These are phyloP conservation scores for Agaricus bisporus DNA, from an alignment of 768 basidiomycete genomes.

Conservation along the genomic window DNA sequence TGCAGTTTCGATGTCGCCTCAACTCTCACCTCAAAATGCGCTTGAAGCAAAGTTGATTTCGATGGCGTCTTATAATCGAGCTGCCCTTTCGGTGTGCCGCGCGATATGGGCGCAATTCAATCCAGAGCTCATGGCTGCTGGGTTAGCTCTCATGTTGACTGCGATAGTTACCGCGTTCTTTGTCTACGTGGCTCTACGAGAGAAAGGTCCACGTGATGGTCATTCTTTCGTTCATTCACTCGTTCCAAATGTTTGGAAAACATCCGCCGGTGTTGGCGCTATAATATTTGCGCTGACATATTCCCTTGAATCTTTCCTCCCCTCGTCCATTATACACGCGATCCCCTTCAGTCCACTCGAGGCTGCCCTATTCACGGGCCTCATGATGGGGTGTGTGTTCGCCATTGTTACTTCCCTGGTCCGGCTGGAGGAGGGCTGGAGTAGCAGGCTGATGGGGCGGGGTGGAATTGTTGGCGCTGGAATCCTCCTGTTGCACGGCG, in stretches of 20 bases:
- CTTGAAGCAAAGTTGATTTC: conserved; percentile 30
- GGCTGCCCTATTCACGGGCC: neutral
- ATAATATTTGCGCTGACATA: neutral
- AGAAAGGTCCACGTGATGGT: neutral
- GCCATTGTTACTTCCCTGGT: neutral
- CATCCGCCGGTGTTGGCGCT: neutral
- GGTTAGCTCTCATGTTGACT: conserved; percentile 55
- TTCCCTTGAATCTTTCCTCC: neutral
- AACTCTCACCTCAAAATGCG: conserved; percentile 16
- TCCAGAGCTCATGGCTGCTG: conserved; percentile 65
- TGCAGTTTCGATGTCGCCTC: conserved; percentile 36
- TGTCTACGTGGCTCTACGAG: conserved; percentile 41
- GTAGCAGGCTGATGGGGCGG: conserved; percentile 29
- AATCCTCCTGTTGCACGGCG: conserved; percentile 59
- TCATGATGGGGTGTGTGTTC: conserved; percentile 4
- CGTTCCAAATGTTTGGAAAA: neutral
- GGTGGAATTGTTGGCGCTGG: conserved; percentile 38
- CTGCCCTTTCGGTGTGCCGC: conserved; percentile 67
- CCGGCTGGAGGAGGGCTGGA: neutral
- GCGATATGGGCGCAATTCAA: conserved; percentile 96
- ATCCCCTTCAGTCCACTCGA: neutral
- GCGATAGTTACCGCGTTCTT: conserved; percentile 50
- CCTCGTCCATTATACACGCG: neutral
- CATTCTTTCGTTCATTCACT: neutral
- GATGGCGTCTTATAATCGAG: conserved; percentile 47